phyloP scores from a whole-genome alignment of 129 eudicot genomes.

The Saposhnikovia divaricata region DNA sequence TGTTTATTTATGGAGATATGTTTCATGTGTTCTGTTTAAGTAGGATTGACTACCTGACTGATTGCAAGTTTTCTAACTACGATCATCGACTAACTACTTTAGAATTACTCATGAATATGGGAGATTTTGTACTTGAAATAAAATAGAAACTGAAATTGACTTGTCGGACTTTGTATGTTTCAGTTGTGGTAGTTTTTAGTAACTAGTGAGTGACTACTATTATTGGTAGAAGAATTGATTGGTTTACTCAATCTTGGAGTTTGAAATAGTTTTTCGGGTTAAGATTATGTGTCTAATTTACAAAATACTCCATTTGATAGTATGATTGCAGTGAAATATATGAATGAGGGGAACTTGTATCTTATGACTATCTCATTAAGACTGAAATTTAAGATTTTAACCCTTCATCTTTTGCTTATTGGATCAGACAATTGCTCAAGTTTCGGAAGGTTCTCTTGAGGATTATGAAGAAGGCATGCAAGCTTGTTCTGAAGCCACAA shows the following conservation, averaged over 20 bases:
- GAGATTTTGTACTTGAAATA: neutral
- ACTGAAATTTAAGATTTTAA: neutral
- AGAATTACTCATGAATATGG: no score
- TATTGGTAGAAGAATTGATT: no score
- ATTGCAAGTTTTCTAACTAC: neutral
- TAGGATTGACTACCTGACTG: neutral
- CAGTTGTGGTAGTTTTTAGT: no score
- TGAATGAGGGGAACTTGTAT: neutral
- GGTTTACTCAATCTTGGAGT: no score
- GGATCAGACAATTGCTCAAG: constrained; percentile 76
- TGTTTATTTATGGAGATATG: neutral
- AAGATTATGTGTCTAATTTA: neutral
- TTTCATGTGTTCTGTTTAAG: neutral
- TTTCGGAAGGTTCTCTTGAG: constrained; percentile 57
- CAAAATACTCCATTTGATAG: neutral
- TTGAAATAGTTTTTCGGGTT: neutral
- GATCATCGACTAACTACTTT: neutral
- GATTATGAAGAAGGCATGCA: constrained; percentile 82
- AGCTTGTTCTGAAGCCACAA: constrained; percentile 70
- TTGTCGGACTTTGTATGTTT: no score
- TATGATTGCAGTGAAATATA: neutral
- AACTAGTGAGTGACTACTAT: no score
- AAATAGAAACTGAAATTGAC: neutral
- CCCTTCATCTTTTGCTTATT: constrained; percentile 15
- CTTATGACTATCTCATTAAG: neutral